A percentile compares a stretch with the other conserved stretches of the same genome.
phyloP scores from a whole-genome alignment of 2,329 filamentous ascomycete species.

The Scopulariopsis brevicaulis region DNA sequence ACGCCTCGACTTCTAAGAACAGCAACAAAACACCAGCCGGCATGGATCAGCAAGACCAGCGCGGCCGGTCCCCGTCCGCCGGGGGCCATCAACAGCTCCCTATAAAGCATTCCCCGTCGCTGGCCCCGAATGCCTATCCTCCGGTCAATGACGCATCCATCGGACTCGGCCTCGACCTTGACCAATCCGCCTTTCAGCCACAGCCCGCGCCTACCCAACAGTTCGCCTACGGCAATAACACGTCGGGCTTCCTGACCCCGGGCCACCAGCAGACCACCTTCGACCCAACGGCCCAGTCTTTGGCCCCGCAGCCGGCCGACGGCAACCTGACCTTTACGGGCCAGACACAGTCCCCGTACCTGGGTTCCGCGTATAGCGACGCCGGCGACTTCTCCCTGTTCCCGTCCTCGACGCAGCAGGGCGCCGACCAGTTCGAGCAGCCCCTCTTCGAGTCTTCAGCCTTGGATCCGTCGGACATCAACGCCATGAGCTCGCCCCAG shows the following conservation, averaged over 20 bases:
- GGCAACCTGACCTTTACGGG: constrained; percentile 26
- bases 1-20: constrained; percentile 6
- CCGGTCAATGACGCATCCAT: constrained; percentile 32
- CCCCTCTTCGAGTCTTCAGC: constrained; percentile 42
- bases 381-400: constrained; percentile 53
- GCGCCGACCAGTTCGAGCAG: constrained; percentile 44
- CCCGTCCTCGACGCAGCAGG: constrained; percentile 35
- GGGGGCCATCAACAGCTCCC: constrained; percentile 41
- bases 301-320: constrained; percentile 27
- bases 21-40: constrained; percentile 9
- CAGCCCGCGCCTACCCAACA: constrained; percentile 13
- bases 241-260: constrained; percentile 14
- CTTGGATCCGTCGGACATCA: constrained; percentile 32
- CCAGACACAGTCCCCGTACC: constrained; percentile 34
- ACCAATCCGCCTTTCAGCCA: constrained; percentile 34
- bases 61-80: constrained; percentile 50
- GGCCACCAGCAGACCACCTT: constrained; percentile 22
- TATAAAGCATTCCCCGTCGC: constrained; percentile 60
- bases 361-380: constrained; percentile 20
- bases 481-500: constrained; percentile 42
- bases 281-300: constrained; percentile 27
- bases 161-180: constrained; percentile 43
- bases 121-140: constrained; percentile 46
- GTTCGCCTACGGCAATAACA: constrained; percentile 3
- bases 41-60: constrained; percentile 30